Conservation (phyloP, 306 rosid genomes). For the Cicer pinnatifidum region DNA sequence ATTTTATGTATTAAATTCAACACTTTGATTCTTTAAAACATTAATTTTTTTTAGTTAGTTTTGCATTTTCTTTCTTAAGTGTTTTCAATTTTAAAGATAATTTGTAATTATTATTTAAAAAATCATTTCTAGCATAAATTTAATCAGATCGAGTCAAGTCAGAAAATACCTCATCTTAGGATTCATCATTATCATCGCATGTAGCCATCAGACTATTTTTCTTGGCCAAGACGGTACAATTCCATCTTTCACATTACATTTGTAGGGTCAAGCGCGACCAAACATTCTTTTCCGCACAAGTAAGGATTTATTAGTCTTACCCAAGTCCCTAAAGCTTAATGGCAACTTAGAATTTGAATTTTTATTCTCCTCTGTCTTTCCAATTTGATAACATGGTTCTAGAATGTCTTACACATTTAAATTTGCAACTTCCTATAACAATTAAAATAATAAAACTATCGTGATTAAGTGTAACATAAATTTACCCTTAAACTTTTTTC, state of each 20-base stretch:
- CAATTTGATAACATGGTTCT: conserved; percentile 75
- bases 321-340: conserved; percentile 69
- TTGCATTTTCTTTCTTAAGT: no score
- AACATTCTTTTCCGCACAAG: conserved; percentile 76
- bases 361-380: conserved; percentile 27
- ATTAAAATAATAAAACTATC: conserved; percentile 4
- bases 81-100: no score
- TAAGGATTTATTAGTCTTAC: conserved; percentile 73
- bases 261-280: conserved; percentile 85
- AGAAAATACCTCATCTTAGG: no score
- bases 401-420: conserved; percentile 79
- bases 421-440: conserved; percentile 52
- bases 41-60: no score
- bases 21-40: no score
- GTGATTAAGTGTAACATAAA: conserved; percentile 37
- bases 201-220: no score
- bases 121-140: no score
- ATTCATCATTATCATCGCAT: no score
- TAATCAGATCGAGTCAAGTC: no score
- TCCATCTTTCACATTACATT: conserved; percentile 73
- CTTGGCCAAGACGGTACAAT: conserved; percentile 75
- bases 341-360: conserved; percentile 53
- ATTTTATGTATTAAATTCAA: no score
- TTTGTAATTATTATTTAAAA: no score
- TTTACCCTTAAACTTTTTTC: neutral